Conservation (phyloP, 176 grass and related monocot species). For the Aegilops speltoides region DNA sequence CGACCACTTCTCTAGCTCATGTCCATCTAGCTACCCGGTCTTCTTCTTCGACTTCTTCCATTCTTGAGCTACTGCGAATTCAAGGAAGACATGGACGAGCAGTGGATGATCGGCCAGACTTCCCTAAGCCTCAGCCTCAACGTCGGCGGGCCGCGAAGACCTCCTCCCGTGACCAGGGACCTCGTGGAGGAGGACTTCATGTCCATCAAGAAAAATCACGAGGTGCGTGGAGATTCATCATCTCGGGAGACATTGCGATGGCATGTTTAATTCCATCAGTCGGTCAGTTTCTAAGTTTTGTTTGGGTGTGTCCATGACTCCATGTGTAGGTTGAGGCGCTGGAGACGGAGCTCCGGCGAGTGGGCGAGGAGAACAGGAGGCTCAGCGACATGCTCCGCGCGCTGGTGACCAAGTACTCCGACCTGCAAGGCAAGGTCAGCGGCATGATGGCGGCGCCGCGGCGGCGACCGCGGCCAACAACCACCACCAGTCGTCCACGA, state of each 20-base stretch:
- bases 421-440: constrained; percentile 47
- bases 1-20: neutral
- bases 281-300: too few relatives aligned
- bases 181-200: constrained; percentile 54
- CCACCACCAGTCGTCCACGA: constrained; percentile 4
- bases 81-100: constrained; percentile 28
- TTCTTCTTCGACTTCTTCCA: neutral
- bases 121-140: constrained; percentile 37
- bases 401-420: constrained; percentile 52
- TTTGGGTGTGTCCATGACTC: too few relatives aligned
- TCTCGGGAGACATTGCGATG: too few relatives aligned
- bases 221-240: too few relatives aligned
- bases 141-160: constrained; percentile 26
- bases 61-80: neutral
- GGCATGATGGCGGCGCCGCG: constrained; percentile 32
- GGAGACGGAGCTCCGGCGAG: constrained; percentile 51
- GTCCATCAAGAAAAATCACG: constrained; percentile 36
- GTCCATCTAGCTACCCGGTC: neutral
- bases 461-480: constrained; percentile 24
- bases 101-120: constrained; percentile 42
- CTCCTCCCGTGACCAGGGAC: neutral
- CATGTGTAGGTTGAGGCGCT: constrained; percentile 47
- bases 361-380: constrained; percentile 62
- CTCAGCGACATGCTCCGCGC: constrained; percentile 53
- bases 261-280: too few relatives aligned